Percentiles rank a stretch among this genome's conserved stretches.
phyloP scores from a whole-genome alignment of 306 rosid genomes.

The Malus orientalis region DNA sequence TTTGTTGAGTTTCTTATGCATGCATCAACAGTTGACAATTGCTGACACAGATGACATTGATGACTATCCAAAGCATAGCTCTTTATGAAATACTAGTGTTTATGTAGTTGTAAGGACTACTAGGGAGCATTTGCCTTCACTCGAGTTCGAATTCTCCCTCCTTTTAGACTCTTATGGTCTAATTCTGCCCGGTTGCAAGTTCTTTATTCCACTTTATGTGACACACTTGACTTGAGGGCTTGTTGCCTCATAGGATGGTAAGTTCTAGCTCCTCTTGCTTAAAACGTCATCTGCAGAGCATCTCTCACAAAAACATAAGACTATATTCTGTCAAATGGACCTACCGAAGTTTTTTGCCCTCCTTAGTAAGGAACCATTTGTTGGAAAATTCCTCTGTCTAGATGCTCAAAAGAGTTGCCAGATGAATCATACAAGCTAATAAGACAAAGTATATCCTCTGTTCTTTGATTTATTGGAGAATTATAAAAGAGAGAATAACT shows the following conservation, averaged over 20 bases:
- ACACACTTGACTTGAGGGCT: background rate
- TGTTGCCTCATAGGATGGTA: background rate
- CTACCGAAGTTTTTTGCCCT: too few species aligned
- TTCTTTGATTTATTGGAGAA: background rate
- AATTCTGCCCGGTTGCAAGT: background rate
- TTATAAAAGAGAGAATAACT: too few species aligned
- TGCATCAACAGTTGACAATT: background rate
- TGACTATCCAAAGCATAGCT: background rate
- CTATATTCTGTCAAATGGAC: too few species aligned
- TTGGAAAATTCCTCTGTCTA: background rate
- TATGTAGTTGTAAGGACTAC: background rate
- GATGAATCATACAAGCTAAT: background rate
- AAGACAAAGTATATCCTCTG: background rate
- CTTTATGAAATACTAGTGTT: background rate
- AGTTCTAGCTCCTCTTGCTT: background rate
- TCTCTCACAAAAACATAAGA: background rate
- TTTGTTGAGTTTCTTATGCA: background rate
- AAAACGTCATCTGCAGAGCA: background rate
- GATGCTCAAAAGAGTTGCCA: background rate
- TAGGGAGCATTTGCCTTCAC: background rate
- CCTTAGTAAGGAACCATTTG: background rate
- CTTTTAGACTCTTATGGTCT: background rate
- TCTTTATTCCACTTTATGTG: background rate
- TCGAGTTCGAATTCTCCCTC: background rate
- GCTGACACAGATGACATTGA: too few species aligned